Conservation (phyloP, 1,139 yeast species). For the Meyerozyma carpophila region DNA sequence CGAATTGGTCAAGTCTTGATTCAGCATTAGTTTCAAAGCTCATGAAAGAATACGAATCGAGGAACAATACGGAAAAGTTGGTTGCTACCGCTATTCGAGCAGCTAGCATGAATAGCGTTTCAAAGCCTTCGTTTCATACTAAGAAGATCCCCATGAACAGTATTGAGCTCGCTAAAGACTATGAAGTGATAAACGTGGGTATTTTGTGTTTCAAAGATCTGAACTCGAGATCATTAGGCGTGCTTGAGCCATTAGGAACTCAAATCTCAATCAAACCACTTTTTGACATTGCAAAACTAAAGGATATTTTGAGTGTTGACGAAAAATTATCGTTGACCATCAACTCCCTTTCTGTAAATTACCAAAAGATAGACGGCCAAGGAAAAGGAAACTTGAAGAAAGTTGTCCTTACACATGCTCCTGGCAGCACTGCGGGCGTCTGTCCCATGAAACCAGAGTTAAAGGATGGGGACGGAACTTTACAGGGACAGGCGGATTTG, state of each 20-base stretch:
- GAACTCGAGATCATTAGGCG: background rate
- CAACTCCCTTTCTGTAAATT: slow-evolving; percentile 7
- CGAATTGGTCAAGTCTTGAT: background rate
- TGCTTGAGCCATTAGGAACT: background rate
- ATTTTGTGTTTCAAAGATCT: background rate
- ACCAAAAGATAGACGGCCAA: background rate
- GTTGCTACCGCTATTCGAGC: background rate
- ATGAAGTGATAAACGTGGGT: background rate
- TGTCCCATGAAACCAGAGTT: background rate
- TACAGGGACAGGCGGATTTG: background rate
- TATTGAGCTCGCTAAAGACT: background rate
- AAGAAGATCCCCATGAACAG: background rate
- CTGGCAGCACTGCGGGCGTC: slow-evolving; percentile 1
- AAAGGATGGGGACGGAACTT: background rate
- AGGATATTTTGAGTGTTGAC: background rate
- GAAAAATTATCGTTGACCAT: slow-evolving; percentile 5
- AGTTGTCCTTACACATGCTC: slow-evolving; percentile 4
- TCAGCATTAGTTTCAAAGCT: background rate
- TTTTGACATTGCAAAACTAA: background rate
- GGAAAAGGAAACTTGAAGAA: slow-evolving; percentile 2
- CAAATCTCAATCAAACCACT: background rate
- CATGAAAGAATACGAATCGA: background rate
- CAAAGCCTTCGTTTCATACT: background rate
- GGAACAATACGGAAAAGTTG: background rate
- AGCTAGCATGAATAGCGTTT: background rate